These are phyloP conservation scores for Pseudohyphozyma bogoriensis DNA, from an alignment of 768 basidiomycete species.

Conservation along the genomic window DNA sequence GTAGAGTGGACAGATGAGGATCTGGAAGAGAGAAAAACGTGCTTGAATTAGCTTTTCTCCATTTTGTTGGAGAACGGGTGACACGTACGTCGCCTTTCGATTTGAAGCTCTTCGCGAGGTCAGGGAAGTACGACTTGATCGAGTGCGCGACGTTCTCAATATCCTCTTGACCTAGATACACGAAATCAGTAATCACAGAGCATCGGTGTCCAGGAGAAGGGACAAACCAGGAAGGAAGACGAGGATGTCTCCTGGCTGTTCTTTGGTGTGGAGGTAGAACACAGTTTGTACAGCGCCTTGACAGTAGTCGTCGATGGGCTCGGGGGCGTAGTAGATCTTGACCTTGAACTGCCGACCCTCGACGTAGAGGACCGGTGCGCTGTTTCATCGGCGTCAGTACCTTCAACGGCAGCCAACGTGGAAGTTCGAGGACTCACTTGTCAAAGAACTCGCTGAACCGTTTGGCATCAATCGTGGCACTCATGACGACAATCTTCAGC, in stretches of 20 bases:
- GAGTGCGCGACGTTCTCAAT: slow-evolving; percentile 78
- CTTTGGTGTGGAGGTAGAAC: slow-evolving; percentile 80
- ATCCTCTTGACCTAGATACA: slow-evolving; percentile 74
- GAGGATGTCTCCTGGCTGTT: slow-evolving; percentile 74
- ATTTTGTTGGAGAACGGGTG: not conserved
- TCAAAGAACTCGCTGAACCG: slow-evolving; percentile 83
- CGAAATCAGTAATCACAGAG: not conserved
- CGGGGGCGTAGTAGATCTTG: slow-evolving; percentile 63
- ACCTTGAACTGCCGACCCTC: slow-evolving; percentile 91
- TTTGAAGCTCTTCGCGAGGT: slow-evolving; percentile 6
- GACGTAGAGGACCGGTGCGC: slow-evolving; percentile 79
- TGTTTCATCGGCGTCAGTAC: slow-evolving; percentile 35
- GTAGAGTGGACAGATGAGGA: slow-evolving; percentile 70
- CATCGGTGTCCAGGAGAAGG: not conserved
- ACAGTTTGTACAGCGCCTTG: slow-evolving; percentile 85
- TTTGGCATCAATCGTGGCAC: slow-evolving; percentile 90
- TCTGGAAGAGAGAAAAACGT: slow-evolving; percentile 41
- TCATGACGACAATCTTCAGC: slow-evolving; percentile 92
- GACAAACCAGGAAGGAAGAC: slow-evolving; percentile 67
- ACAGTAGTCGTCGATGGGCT: slow-evolving; percentile 68
- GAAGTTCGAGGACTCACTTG: slow-evolving; percentile 48
- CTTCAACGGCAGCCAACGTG: not conserved
- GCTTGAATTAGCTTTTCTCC: not conserved
- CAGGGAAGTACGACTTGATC: slow-evolving; percentile 42
- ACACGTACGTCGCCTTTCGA: slow-evolving; percentile 2